A percentile compares a stretch with the other conserved stretches of the same genome.
These are phyloP conservation scores for Chaetomium cochliodes DNA, from an alignment of 495 filamentous ascomycete species.

Conservation along the genomic window DNA sequence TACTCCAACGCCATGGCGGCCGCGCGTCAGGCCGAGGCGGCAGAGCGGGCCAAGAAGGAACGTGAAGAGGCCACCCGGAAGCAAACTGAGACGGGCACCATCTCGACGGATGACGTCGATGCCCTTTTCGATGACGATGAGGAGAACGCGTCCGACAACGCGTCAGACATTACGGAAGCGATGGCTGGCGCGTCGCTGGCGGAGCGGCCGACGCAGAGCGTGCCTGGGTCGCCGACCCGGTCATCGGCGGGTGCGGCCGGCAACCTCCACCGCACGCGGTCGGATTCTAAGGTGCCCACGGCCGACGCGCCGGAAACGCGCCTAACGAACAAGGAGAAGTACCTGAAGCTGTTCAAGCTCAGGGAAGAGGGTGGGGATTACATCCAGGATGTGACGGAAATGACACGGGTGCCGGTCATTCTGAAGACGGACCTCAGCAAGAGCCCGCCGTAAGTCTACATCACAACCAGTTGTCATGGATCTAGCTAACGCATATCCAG, in stretches of 20 bases:
- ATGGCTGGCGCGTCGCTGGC: conserved; percentile 83
- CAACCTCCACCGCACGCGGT: conserved; percentile 81
- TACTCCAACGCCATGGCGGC: conserved; percentile 72
- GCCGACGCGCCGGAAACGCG: conserved; percentile 70
- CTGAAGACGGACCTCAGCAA: conserved; percentile 97
- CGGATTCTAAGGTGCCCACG: conserved; percentile 84
- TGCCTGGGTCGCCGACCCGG: conserved; percentile 86
- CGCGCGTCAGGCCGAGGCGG: conserved; percentile 74
- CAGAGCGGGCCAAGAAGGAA: conserved; percentile 73
- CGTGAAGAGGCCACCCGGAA: conserved; percentile 82
- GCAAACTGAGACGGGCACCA: conserved; percentile 89
- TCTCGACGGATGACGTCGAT: conserved; percentile 85
- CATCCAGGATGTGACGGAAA: conserved; percentile 97
- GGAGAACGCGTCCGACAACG: conserved; percentile 54
- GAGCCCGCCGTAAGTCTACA: conserved; percentile 87
- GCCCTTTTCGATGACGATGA: conserved; percentile 90
- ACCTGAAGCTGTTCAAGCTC: conserved; percentile 82
- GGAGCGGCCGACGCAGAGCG: conserved; percentile 90
- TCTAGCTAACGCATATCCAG: conserved; percentile 54
- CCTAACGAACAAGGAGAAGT: conserved; percentile 92
- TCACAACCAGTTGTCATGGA: neutral
- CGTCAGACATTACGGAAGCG: conserved; percentile 79
- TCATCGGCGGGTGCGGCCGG: conserved; percentile 65
- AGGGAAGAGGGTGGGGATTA: conserved; percentile 92
- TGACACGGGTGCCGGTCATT: conserved; percentile 94